A percentile compares a stretch with the other conserved stretches of the same genome.
Conservation (phyloP, 2,329 filamentous ascomycete genomes). For the Scytalidium sp. region DNA sequence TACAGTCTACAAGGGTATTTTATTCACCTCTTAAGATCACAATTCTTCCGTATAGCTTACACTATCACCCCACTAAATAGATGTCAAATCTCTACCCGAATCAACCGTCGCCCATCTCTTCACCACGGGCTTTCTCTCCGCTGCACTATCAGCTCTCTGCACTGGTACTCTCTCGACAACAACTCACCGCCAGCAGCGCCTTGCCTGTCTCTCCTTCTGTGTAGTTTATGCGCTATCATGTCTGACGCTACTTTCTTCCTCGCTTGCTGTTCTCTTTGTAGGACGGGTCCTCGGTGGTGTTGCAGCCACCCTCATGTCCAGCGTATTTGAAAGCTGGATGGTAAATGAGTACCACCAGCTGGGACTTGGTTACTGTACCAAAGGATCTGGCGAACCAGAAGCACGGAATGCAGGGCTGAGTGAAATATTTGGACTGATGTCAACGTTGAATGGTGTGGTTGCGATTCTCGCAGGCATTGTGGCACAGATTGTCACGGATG, state of each 20-base stretch:
- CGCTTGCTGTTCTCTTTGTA: slow-evolving; percentile 41
- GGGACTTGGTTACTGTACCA: slow-evolving; percentile 32
- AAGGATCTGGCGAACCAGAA: neutral
- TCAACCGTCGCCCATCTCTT: slow-evolving; percentile 19
- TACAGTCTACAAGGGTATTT: slow-evolving; percentile 22
- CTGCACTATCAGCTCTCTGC: slow-evolving; percentile 21
- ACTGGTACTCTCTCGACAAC: slow-evolving; percentile 19
- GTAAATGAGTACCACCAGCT: slow-evolving; percentile 51
- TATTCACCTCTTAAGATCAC: neutral
- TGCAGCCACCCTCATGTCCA: slow-evolving; percentile 55
- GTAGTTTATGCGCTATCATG: slow-evolving; percentile 49
- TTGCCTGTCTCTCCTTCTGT: slow-evolving; percentile 53
- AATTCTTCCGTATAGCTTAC: neutral
- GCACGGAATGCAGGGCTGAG: slow-evolving; percentile 38
- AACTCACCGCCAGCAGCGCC: slow-evolving; percentile 31
- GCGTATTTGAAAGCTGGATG: slow-evolving; percentile 61
- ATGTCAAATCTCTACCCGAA: slow-evolving; percentile 20
- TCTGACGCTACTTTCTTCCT: slow-evolving; percentile 42
- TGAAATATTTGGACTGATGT: slow-evolving; percentile 48
- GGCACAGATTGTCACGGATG: slow-evolving; percentile 45
- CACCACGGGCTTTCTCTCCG: slow-evolving; percentile 21
- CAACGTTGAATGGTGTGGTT: slow-evolving; percentile 48
- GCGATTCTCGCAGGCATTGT: slow-evolving; percentile 50
- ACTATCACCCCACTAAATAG: neutral
- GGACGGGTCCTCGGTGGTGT: slow-evolving; percentile 54